phyloP scores from a whole-genome alignment of 164 flowering plant genomes.

The Vitis riparia region DNA sequence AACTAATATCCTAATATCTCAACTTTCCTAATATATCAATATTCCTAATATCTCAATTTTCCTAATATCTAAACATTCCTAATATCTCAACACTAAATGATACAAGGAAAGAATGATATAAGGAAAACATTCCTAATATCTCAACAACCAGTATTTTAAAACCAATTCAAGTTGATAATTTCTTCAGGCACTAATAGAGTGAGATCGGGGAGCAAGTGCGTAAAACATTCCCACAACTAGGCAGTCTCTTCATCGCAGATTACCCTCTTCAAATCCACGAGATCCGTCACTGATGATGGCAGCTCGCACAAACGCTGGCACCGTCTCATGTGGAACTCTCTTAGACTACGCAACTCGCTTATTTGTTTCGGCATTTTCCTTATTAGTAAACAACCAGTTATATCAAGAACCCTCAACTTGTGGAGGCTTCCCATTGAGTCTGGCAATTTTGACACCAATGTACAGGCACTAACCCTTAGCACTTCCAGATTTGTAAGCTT shows the following conservation, averaged over 20 bases:
- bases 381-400: conserved; percentile 33
- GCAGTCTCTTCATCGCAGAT: conserved; percentile 35
- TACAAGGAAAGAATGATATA: too few relatives aligned
- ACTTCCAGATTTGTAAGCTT: conserved; percentile 26
- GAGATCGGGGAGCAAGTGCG: conserved; percentile 1
- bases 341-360: conserved; percentile 24
- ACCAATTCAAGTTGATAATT: conserved; percentile 31
- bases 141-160: background rate
- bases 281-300: conserved; percentile 25
- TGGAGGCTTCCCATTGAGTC: conserved; percentile 25
- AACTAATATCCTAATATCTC: too few relatives aligned
- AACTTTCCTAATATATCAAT: too few relatives aligned
- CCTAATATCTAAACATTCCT: too few relatives aligned
- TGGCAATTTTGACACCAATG: conserved; percentile 28
- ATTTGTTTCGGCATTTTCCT: conserved; percentile 28
- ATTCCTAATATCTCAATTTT: too few relatives aligned
- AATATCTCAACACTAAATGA: too few relatives aligned
- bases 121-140: too few relatives aligned
- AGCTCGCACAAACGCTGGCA: conserved; percentile 25
- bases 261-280: conserved; percentile 24
- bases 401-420: conserved; percentile 30
- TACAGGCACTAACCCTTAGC: conserved; percentile 39
- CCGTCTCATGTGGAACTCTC: conserved; percentile 28
- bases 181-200: conserved; percentile 15
- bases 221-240: conserved; percentile 20